Percentiles rank a stretch among this genome's conserved stretches.
Conservation (phyloP, 2,329 filamentous ascomycete species). For the Graphilbum fragrans region DNA sequence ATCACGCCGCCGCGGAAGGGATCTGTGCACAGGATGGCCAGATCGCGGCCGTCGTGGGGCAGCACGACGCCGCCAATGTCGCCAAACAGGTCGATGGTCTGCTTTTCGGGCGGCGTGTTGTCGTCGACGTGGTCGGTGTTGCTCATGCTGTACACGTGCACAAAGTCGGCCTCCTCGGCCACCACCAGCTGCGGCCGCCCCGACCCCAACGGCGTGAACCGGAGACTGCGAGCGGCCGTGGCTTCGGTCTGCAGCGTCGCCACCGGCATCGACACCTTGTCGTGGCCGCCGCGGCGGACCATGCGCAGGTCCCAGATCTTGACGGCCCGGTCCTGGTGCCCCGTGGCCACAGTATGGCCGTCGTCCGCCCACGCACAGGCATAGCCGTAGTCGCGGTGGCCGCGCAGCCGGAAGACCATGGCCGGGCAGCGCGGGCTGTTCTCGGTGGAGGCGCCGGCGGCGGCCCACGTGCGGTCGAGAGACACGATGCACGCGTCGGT, state of each 20-base stretch:
- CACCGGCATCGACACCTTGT: slow-evolving; percentile 30
- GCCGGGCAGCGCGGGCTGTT: slow-evolving; percentile 17
- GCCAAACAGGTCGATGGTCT: slow-evolving; percentile 63
- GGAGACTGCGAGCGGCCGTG: slow-evolving; percentile 55
- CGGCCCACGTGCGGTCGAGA: no score
- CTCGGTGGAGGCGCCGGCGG: no score
- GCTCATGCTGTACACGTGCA: no score
- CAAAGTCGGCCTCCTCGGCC: slow-evolving; percentile 63
- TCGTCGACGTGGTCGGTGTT: no score
- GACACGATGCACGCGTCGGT: slow-evolving; percentile 54
- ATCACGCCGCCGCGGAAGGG: slow-evolving; percentile 52
- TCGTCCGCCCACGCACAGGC: slow-evolving; percentile 72
- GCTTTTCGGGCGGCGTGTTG: slow-evolving; percentile 49
- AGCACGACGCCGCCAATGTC: slow-evolving; percentile 60
- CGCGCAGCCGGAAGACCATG: slow-evolving; percentile 42
- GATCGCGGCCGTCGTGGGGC: slow-evolving; percentile 51
- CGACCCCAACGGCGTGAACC: slow-evolving; percentile 60
- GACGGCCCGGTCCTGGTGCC: slow-evolving; percentile 61
- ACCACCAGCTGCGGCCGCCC: slow-evolving; percentile 56
- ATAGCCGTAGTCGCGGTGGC: slow-evolving; percentile 61
- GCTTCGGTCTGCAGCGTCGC: slow-evolving; percentile 50
- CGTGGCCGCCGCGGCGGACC: slow-evolving; percentile 46
- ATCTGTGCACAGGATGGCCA: slow-evolving; percentile 60
- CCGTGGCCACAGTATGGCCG: slow-evolving; percentile 64
- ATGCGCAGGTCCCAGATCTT: slow-evolving; percentile 67